Evolutionary conservation across 345 rosid species (phyloP).

Genomic region (Erucastrum elatum): DNA sequence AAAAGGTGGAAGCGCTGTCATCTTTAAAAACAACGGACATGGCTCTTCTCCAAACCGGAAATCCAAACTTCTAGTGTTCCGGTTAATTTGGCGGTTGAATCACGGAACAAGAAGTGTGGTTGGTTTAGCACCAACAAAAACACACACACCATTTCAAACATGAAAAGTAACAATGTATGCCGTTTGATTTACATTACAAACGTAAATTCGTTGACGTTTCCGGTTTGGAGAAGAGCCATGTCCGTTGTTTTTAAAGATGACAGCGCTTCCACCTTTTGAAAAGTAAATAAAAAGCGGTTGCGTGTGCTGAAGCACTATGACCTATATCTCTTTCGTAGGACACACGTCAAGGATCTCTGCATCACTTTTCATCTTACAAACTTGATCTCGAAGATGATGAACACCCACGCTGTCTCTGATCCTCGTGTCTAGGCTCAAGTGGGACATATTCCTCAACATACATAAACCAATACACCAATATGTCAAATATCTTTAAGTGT

Average conservation of each 20-base stretch:
- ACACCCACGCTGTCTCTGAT: constrained; percentile 9
- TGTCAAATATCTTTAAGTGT: no score
- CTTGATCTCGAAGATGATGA: constrained; percentile 12
- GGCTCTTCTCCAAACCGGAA: not conserved
- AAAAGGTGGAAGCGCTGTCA: not conserved
- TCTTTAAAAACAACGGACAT: not conserved
- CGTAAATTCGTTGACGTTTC: no score
- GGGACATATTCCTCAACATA: constrained; percentile 54
- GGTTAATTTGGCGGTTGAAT: no score
- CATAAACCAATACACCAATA: no score
- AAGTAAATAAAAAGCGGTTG: not conserved
- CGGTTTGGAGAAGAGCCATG: not conserved
- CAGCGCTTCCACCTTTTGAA: not conserved
- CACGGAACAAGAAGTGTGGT: no score
- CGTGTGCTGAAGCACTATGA: not conserved
- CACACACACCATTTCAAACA: no score
- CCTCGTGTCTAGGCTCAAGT: constrained; percentile 40
- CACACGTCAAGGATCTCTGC: not conserved
- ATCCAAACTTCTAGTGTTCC: no score
- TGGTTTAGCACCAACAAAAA: no score
- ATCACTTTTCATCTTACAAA: constrained; percentile 8
- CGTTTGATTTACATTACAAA: no score
- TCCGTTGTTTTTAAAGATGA: not conserved
- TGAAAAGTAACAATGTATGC: no score
- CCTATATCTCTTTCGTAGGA: not conserved